Conservation (phyloP, 352 stramenopile species). For the Thalassiosira ordinaria region DNA sequence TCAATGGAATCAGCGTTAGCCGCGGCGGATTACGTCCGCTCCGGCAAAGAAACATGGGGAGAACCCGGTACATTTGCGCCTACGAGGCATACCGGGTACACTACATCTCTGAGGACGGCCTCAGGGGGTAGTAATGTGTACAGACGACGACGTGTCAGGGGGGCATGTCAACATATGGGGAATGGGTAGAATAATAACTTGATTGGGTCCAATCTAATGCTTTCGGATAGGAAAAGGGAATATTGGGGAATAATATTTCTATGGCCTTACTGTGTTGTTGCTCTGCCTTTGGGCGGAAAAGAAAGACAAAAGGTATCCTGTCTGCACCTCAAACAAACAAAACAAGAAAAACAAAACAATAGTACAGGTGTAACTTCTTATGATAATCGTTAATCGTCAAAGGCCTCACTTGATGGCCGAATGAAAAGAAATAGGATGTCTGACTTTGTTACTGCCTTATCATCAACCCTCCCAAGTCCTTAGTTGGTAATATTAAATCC, state of each 20-base stretch:
- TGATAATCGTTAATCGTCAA: too few species aligned
- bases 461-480: too few species aligned
- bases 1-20: slow-evolving; percentile 1
- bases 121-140: not conserved
- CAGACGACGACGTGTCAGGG: not conserved
- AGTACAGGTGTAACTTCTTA: slow-evolving; percentile 7
- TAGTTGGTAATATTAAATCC: too few species aligned
- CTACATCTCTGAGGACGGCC: not conserved
- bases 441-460: too few species aligned
- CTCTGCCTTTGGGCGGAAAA: slow-evolving; percentile 12
- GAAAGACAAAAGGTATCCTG: slow-evolving; percentile 16
- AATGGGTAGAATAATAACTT: not conserved
- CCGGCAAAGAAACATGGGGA: not conserved
- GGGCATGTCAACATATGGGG: not conserved
- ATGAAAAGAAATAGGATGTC: too few species aligned
- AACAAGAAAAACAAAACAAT: not conserved
- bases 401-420: too few species aligned
- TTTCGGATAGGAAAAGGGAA: not conserved
- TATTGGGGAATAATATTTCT: not conserved
- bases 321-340: not conserved
- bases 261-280: not conserved
- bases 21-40: not conserved
- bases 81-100: not conserved
- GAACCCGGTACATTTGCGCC: slow-evolving; percentile 1
- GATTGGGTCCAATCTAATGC: not conserved